phyloP scores from a whole-genome alignment of 805 yeast species.

The Metschnikowia rubicola region DNA sequence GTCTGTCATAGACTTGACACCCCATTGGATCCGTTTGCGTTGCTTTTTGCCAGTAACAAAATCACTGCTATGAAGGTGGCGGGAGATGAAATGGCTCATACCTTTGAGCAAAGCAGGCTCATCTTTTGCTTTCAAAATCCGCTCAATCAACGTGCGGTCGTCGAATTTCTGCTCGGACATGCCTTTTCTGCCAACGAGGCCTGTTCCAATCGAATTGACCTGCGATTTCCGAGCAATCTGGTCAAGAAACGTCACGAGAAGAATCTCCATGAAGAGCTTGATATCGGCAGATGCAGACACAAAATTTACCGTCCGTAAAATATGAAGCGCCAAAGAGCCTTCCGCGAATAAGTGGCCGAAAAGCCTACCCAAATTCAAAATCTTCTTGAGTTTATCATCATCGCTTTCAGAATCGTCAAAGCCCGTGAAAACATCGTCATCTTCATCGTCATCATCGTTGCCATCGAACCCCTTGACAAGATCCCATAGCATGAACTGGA shows the following conservation, averaged over 20 bases:
- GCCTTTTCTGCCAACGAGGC: slow-evolving; percentile 27
- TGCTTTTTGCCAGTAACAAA: slow-evolving; percentile 54
- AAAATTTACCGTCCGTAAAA: slow-evolving; percentile 71
- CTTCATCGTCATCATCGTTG: slow-evolving; percentile 38
- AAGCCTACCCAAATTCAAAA: slow-evolving; percentile 73
- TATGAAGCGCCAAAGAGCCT: slow-evolving; percentile 67
- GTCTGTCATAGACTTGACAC: slow-evolving; percentile 51
- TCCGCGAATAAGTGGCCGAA: slow-evolving; percentile 75
- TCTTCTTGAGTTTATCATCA: slow-evolving; percentile 52
- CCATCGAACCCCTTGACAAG: slow-evolving; percentile 63
- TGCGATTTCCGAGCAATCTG: slow-evolving; percentile 62
- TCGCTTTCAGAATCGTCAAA: slow-evolving; percentile 43
- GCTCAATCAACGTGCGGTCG: slow-evolving; percentile 47
- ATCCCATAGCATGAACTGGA: slow-evolving; percentile 92
- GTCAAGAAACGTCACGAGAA: slow-evolving; percentile 66
- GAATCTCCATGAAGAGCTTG: slow-evolving; percentile 66
- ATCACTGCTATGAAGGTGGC: slow-evolving; percentile 43
- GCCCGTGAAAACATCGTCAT: slow-evolving; percentile 40
- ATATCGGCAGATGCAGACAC: slow-evolving; percentile 64
- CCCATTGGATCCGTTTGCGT: slow-evolving; percentile 63
- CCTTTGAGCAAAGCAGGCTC: slow-evolving; percentile 62
- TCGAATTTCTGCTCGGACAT: slow-evolving; percentile 40
- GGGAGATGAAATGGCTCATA: slow-evolving; percentile 55
- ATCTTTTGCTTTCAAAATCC: slow-evolving; percentile 53
- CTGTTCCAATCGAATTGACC: slow-evolving; percentile 42